A percentile compares a stretch with the other conserved stretches of the same genome.
These are phyloP conservation scores for Scopulariopsis brevicaulis DNA, from an alignment of 2,329 filamentous ascomycete species.

Conservation along the genomic window DNA sequence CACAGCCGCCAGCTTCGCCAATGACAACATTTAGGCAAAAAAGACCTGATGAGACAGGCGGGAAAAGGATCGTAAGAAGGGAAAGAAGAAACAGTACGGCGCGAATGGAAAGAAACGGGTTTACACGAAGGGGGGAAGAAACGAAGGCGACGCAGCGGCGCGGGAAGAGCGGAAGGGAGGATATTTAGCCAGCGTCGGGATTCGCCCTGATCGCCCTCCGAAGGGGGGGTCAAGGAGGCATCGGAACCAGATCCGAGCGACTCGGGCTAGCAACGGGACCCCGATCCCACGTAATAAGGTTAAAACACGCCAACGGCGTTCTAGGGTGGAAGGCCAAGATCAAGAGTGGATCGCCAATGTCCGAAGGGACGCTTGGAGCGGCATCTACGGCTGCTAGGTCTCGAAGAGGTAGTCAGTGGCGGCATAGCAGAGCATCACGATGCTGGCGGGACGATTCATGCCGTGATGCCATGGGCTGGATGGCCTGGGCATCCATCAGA, in stretches of 20 bases:
- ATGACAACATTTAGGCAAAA: conserved; percentile 3
- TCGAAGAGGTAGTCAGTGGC: background rate
- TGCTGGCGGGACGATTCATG: background rate
- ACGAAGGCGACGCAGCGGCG: background rate
- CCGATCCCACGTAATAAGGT: background rate
- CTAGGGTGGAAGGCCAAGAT: background rate
- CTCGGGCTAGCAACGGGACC: background rate
- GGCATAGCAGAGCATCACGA: background rate
- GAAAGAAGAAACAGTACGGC: background rate
- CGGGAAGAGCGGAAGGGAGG: background rate
- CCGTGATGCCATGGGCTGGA: background rate
- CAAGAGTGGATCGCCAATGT: background rate
- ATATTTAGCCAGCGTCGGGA: conserved; percentile 4
- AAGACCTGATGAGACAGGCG: background rate
- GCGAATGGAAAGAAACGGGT: background rate
- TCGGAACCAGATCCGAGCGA: conserved; percentile 4
- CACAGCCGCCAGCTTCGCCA: conserved; percentile 7
- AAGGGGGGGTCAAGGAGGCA: background rate
- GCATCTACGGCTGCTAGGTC: background rate
- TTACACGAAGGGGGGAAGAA: background rate
- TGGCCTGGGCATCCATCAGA: background rate
- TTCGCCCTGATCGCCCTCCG: conserved; percentile 2
- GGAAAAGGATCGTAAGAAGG: background rate
- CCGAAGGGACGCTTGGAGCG: background rate
- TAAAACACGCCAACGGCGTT: background rate